phyloP scores from a whole-genome alignment of 2,329 filamentous ascomycete species.

The Diaporthe caulivora region DNA sequence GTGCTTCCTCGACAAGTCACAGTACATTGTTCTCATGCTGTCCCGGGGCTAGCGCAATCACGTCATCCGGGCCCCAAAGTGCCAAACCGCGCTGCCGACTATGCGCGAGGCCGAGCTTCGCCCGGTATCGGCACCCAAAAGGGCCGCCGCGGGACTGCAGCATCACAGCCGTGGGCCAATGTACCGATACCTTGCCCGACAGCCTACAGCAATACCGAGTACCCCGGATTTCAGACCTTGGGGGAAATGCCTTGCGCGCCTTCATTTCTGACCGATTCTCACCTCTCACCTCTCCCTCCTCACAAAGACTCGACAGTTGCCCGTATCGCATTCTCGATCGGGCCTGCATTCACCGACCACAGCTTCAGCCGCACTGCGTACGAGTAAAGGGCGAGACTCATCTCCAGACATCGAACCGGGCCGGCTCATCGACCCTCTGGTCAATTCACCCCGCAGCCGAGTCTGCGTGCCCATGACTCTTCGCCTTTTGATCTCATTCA shows the following conservation, averaged over 20 bases:
- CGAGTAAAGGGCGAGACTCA: neutral
- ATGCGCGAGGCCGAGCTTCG: constrained; percentile 18
- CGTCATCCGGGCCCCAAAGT: constrained; percentile 21
- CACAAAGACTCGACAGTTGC: neutral
- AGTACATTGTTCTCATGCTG: neutral
- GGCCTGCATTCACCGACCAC: neutral
- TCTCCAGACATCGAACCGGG: neutral
- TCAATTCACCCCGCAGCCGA: constrained; percentile 20
- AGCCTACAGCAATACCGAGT: constrained; percentile 17
- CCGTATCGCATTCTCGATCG: neutral
- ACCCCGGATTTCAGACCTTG: constrained; percentile 32
- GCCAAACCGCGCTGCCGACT: neutral
- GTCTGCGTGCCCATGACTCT: constrained; percentile 26
- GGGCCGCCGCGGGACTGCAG: neutral
- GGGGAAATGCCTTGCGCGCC: neutral
- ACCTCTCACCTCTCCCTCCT: constrained; percentile 12
- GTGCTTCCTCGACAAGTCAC: neutral
- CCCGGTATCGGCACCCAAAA: constrained; percentile 32
- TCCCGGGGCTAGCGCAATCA: constrained; percentile 5
- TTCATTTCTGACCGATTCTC: constrained; percentile 4
- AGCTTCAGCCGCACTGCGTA: neutral
- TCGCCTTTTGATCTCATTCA: neutral
- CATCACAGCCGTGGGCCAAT: constrained; percentile 12
- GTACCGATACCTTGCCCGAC: constrained; percentile 27
- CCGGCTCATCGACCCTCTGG: neutral